Evolutionary conservation across 2,329 filamentous ascomycete species (phyloP), one percentile per base, ranked within the genome.

Genomic region (Sporothrix luriei): DNA sequence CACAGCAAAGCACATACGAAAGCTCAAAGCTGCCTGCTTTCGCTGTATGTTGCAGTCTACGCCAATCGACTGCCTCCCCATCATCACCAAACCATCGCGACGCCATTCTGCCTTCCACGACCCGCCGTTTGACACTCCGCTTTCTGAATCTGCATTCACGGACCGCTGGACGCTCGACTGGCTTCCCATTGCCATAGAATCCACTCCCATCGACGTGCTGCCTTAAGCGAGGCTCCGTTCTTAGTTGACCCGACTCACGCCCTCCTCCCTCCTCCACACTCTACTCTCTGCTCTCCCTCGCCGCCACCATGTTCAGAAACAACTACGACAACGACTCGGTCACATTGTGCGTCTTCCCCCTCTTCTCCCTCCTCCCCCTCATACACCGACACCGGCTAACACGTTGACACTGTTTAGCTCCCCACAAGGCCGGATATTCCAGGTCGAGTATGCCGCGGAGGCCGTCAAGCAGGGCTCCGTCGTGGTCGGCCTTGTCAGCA

Each of bases 301-400:
- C 64, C 54, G 76, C 74, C 86, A 89, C 78, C 78, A 98, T 99
- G 95, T 99, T 99, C 85, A 89, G 95, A 83, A 99, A 99, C 87
- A 98, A 98, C 84, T 99, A 99, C 87, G 95, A 99, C 85, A 99
- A 99, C 89, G 95, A 99, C 83, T 97, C 94, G 73, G 94, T 98
- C 83, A 99, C 95, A 83, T 99, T 98, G 93, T 97, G 87, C 83
- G 90, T 82, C n/a, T n/a, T n/a, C n/a, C n/a, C n/a, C n/a, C n/a
- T n/a, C n/a, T n/a, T n/a, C n/a, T n/a, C n/a, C n/a, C n/a, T n/a
- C n/a, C n/a, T n/a, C n/a, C 29, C 21, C 29, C 7, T n/a, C 57
- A 11, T 24, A n/a, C n/a, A 4, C 19, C 38, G 40, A 38, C 13
- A 6, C 77, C 78, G 70, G 66, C 74, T 75, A 69, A 75, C 71